Percentiles rank a stretch among this genome's conserved stretches.
These are phyloP conservation scores for Fraxinus dipetala DNA, from an alignment of 305 asterid genomes.

Conservation along the genomic window DNA sequence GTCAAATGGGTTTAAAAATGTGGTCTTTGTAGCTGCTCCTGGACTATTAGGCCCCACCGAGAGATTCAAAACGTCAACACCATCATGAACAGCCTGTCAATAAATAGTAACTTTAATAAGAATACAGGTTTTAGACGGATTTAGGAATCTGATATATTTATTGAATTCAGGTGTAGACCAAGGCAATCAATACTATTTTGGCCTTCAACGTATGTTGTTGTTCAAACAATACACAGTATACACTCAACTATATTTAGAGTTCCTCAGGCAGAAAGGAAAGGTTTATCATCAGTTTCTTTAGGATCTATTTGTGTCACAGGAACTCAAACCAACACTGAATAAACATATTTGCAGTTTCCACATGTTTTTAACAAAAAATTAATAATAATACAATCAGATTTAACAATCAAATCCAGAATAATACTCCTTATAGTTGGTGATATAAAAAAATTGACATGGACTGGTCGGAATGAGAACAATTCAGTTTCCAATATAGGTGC, in stretches of 20 bases:
- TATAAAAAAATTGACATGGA: neutral
- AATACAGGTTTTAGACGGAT: neutral
- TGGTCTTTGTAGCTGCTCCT: slow-evolving; percentile 84
- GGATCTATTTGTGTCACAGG: neutral
- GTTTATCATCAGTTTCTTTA: neutral
- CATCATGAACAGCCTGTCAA: slow-evolving; percentile 93
- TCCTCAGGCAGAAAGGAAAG: neutral
- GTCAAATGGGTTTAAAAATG: slow-evolving; percentile 91
- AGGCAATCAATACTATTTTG: neutral
- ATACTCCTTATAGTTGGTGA: neutral
- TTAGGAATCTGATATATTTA: neutral
- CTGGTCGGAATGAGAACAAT: neutral
- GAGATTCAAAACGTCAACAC: slow-evolving; percentile 92
- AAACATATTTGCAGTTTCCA: neutral
- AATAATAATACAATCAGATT: neutral
- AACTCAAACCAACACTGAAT: neutral
- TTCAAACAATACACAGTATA: neutral
- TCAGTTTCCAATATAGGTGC: neutral
- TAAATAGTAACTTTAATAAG: slow-evolving; percentile 24
- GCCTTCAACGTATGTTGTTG: neutral
- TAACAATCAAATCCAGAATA: neutral
- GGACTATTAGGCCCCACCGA: slow-evolving; percentile 99
- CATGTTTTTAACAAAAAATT: neutral
- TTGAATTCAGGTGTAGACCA: neutral
- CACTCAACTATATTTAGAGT: neutral